Evolutionary conservation across 208 protist genomes (phyloP).

Genomic region (Histomonas meleagridis): DNA sequence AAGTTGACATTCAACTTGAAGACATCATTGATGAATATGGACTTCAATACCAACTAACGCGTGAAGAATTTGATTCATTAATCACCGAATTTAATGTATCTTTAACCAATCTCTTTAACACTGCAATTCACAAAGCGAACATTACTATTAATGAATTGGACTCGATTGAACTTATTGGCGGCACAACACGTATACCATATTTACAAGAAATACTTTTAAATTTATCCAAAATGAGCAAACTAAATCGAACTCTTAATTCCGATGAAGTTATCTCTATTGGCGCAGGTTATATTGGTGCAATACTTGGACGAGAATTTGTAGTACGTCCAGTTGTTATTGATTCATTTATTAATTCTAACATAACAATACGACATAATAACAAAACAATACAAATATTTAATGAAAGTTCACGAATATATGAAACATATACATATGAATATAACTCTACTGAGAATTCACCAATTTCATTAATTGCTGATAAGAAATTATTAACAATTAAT

Average conservation of each 20-base stretch:
- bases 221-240: not conserved
- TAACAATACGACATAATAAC: not conserved
- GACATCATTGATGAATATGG: not conserved
- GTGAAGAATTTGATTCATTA: not conserved
- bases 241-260: not conserved
- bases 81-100: not conserved
- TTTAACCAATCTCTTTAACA: not conserved
- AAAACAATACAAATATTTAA: not conserved
- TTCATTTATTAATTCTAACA: not conserved
- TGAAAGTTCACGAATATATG: not conserved
- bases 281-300: not conserved
- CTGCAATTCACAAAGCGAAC: not conserved
- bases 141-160: not conserved
- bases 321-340: not conserved
- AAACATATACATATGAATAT: not conserved
- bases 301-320: not conserved
- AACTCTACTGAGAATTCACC: not conserved
- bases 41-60: not conserved
- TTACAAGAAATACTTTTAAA: not conserved
- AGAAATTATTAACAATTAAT: not conserved
- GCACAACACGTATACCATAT: not conserved
- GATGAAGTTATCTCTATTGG: slow-evolving; percentile 13
- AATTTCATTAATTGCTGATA: not conserved
- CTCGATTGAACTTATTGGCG: not conserved
- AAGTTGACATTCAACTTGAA: not conserved